A percentile compares a stretch with the other conserved stretches of the same genome.
Evolutionary conservation across 2,329 filamentous ascomycete genomes (phyloP).

Genomic region (Epichloe scottii): DNA sequence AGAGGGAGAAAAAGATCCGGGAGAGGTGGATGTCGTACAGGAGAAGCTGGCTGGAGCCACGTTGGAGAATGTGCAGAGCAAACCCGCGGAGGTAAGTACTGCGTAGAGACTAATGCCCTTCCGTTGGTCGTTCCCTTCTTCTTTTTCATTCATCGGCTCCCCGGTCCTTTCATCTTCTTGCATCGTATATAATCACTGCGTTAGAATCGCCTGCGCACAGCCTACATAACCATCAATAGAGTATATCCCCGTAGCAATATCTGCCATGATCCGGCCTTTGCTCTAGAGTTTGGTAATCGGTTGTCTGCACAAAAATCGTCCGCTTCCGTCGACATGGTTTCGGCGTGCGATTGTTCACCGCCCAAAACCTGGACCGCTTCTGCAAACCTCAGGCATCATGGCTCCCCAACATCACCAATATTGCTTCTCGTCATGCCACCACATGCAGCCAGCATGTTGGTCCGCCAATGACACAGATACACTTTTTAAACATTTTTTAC

Average conservation of each 20-base stretch:
- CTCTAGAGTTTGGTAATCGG: background rate
- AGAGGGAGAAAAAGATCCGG: background rate
- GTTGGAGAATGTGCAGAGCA: background rate
- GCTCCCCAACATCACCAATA: no score
- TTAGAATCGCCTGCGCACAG: background rate
- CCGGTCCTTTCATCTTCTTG: background rate
- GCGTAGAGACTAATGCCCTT: background rate
- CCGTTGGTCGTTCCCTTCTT: background rate
- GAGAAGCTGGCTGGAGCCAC: conserved; percentile 9
- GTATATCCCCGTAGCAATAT: background rate
- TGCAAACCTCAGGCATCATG: no score
- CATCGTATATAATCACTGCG: background rate
- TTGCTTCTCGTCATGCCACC: no score
- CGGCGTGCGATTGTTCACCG: no score
- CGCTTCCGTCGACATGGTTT: no score
- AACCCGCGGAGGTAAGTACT: background rate
- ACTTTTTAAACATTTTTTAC: no score
- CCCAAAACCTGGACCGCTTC: no score
- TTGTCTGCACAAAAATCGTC: no score
- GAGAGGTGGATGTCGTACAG: conserved; percentile 4
- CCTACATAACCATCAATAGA: background rate
- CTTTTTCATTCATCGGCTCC: background rate
- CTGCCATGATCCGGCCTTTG: background rate
- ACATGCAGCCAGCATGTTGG: no score
- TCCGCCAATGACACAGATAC: no score